phyloP scores from a whole-genome alignment of 2,329 filamentous ascomycete species.

The Biscogniauxia marginata region DNA sequence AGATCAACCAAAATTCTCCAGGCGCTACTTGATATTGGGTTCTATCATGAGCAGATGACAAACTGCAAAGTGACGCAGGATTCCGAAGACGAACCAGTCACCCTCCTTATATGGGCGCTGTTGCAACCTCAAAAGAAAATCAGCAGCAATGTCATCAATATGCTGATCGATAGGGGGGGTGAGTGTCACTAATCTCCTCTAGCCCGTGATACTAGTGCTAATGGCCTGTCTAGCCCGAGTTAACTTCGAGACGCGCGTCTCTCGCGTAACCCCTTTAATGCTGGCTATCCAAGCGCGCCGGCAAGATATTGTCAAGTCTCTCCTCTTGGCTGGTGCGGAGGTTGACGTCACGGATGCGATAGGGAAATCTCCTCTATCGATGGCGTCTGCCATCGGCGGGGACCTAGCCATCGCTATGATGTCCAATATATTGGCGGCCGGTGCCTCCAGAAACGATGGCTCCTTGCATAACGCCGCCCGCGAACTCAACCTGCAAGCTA shows the following conservation, averaged over 20 bases:
- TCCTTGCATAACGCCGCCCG: conserved; percentile 65
- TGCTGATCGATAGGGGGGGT: conserved; percentile 50
- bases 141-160: conserved; percentile 55
- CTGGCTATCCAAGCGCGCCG: conserved; percentile 56
- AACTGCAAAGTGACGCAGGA: conserved; percentile 44
- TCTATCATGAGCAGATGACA: conserved; percentile 56
- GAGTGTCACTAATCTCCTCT: conserved; percentile 10
- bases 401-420: conserved; percentile 54
- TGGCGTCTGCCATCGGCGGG: conserved; percentile 56
- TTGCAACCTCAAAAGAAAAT: conserved; percentile 62
- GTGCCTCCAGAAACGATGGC: conserved; percentile 61
- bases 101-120: conserved; percentile 60
- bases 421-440: conserved; percentile 52
- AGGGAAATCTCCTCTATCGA: conserved; percentile 58
- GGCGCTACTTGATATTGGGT: conserved; percentile 55
- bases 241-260: conserved; percentile 52
- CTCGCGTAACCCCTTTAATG: conserved; percentile 58
- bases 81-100: conserved; percentile 51
- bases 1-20: conserved; percentile 52
- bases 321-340: conserved; percentile 59
- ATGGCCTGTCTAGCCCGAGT: conserved; percentile 46
- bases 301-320: conserved; percentile 54
- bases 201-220: neutral
- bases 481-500: conserved; percentile 55
- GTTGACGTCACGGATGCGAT: conserved; percentile 56